Conservation (phyloP, 306 rosid genomes). For the Cotoneaster glaucophyllus region DNA sequence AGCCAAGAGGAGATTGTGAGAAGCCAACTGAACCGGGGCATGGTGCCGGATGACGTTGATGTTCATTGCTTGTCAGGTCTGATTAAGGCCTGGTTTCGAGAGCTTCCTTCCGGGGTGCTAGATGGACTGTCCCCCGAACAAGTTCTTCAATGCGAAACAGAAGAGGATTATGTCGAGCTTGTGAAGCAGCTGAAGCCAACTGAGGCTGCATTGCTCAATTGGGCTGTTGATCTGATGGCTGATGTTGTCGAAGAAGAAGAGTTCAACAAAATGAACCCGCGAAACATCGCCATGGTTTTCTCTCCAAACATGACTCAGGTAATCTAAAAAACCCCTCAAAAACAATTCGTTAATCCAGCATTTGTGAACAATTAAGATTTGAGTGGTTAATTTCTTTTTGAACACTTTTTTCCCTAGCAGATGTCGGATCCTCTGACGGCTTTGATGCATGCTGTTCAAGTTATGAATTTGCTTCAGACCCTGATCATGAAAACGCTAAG, state of each 20-base stretch:
- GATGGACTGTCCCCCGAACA: slow-evolving; percentile 96
- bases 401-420: slow-evolving; percentile 19
- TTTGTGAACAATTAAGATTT: not conserved
- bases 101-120: slow-evolving; percentile 87
- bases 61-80: slow-evolving; percentile 90
- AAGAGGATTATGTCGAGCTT: slow-evolving; percentile 79
- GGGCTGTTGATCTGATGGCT: slow-evolving; percentile 97
- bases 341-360: no score
- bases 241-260: slow-evolving; percentile 92
- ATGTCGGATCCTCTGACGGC: slow-evolving; percentile 99
- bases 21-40: slow-evolving; percentile 71
- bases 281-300: slow-evolving; percentile 97
- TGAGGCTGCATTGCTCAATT: slow-evolving; percentile 72
- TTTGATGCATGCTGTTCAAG: slow-evolving; percentile 98
- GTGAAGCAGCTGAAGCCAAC: slow-evolving; percentile 77
- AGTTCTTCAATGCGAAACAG: slow-evolving; percentile 83
- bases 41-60: slow-evolving; percentile 78
- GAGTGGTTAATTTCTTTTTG: not conserved
- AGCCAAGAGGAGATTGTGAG: slow-evolving; percentile 84
- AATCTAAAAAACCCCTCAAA: not conserved
- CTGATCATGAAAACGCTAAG: slow-evolving; percentile 62
- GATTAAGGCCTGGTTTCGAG: slow-evolving; percentile 95
- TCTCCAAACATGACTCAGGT: slow-evolving; percentile 99
- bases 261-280: slow-evolving; percentile 82
- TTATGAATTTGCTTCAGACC: slow-evolving; percentile 90